phyloP scores from a whole-genome alignment of 768 basidiomycete species.

The Tricholoma hemisulphureum region DNA sequence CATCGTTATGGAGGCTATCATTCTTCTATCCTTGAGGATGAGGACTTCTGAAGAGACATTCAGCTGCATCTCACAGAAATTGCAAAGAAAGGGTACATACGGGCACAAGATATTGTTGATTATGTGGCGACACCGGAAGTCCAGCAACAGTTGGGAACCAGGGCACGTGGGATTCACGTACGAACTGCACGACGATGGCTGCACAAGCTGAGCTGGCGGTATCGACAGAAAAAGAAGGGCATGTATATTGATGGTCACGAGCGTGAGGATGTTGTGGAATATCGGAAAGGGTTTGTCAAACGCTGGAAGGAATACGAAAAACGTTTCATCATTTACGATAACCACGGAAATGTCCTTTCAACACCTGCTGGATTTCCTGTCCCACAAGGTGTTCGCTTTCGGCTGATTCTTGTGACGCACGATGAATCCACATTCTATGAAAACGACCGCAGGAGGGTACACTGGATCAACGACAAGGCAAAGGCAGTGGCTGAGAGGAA shows the following conservation, averaged over 20 bases:
- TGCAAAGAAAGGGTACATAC: constrained; percentile 25
- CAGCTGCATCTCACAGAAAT: constrained; percentile 27
- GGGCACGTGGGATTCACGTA: constrained; percentile 14
- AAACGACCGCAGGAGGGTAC: not conserved
- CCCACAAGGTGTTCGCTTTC: not conserved
- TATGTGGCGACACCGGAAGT: constrained; percentile 23
- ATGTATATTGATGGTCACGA: not conserved
- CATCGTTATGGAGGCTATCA: constrained; percentile 20
- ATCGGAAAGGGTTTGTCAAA: not conserved
- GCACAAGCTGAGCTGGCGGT: constrained; percentile 29
- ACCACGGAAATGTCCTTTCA: not conserved
- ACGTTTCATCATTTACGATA: not conserved
- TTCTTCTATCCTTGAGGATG: constrained; percentile 28
- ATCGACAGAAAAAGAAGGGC: constrained; percentile 9
- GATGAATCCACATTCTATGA: constrained; percentile 2
- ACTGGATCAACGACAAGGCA: not conserved
- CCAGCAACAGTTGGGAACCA: constrained; percentile 15
- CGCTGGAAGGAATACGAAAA: not conserved
- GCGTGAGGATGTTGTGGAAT: not conserved
- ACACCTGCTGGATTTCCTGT: not conserved
- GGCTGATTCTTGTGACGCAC: not conserved
- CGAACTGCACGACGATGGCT: constrained; percentile 33
- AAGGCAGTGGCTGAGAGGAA: constrained; percentile 3
- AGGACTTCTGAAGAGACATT: constrained; percentile 27
- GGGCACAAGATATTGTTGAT: constrained; percentile 29